Conservation (phyloP, 1,284 basidiomycete species). For the Pisolithus thermaeus region DNA sequence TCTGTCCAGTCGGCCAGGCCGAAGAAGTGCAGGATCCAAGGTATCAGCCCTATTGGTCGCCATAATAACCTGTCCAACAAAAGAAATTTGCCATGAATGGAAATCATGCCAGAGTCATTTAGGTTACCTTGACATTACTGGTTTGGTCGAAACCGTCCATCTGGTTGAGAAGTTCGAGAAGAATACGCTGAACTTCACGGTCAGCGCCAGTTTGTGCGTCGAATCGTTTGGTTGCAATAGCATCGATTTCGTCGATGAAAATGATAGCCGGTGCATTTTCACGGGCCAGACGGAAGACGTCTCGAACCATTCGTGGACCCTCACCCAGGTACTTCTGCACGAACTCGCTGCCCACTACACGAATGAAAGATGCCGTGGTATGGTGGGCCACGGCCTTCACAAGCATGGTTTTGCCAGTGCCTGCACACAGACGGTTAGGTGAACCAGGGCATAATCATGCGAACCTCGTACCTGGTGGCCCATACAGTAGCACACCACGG, state of each 20-base stretch:
- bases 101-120: background rate
- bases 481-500: constrained; percentile 78
- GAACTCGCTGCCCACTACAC: constrained; percentile 97
- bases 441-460: background rate
- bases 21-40: constrained; percentile 92
- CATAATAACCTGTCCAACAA: constrained; percentile 81
- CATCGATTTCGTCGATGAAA: constrained; percentile 99
- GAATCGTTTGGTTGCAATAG: constrained; percentile 99
- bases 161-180: constrained; percentile 97
- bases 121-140: constrained; percentile 90
- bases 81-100: background rate
- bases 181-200: constrained; percentile 97
- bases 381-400: constrained; percentile 98
- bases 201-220: constrained; percentile 99
- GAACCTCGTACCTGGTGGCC: constrained; percentile 59
- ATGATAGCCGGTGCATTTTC: constrained; percentile 99
- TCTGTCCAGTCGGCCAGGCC: constrained; percentile 95
- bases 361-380: constrained; percentile 95
- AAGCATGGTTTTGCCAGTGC: constrained; percentile 99
- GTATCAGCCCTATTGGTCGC: constrained; percentile 97
- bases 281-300: constrained; percentile 95
- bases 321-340: constrained; percentile 99
- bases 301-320: constrained; percentile 99
- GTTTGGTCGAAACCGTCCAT: constrained; percentile 99
- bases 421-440: constrained; percentile 36